Base-by-base conservation (phyloP, 495 filamentous ascomycete species). In the Lasiosphaeris hirsuta region DNA sequence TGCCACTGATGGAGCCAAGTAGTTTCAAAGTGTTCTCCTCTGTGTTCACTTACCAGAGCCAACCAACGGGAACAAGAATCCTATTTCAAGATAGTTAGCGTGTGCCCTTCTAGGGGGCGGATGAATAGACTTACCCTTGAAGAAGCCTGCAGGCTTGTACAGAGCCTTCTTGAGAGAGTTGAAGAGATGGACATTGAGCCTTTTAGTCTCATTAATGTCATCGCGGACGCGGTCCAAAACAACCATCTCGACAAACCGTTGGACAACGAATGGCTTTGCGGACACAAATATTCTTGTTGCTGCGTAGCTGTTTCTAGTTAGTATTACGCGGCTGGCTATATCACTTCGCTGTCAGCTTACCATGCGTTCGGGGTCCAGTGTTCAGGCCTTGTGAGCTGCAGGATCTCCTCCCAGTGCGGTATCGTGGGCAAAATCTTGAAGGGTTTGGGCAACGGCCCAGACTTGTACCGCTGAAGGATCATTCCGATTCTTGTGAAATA, bases 381-480 rank as follows among this genome's bases (percentile, higher is more conserved):
- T 0, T 70, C 63, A 6, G 68, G 68, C 38, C 59, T 54, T 60
- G 68, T 70, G 9, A 70, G 35, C 35, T 60, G 63, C 3, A 70
- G 23, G 41, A 97, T 88, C 15, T 88, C 89, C 61, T 90, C 88
- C 90, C 90, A 96, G 63, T 91, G 85, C 2, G 91, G 91, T 8
- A 97, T 82, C 3, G 90, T 89, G 0, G 95, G 94, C 34, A 99
- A 81, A 57, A 97, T 89, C 72, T 97, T 97, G 82, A 99, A 95
- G 1, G 92, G 93, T 72, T 97, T 97, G 10, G 94, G 95, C 19
- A 97, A 81, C 61, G 90, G 90, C 17, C 94, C 94, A 9, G 90
- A 94, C 68, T 96, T 96, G 74, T 97, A 96, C 49, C 93, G 83
- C 8, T 90, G 92, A 40, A 97, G 82, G 48, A 97, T 84, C 63